Evolutionary conservation across 225 moss, liverwort and hornwort species (phyloP), one percentile per base, ranked within the genome.

Genomic region (Takakia lepidozioides): DNA sequence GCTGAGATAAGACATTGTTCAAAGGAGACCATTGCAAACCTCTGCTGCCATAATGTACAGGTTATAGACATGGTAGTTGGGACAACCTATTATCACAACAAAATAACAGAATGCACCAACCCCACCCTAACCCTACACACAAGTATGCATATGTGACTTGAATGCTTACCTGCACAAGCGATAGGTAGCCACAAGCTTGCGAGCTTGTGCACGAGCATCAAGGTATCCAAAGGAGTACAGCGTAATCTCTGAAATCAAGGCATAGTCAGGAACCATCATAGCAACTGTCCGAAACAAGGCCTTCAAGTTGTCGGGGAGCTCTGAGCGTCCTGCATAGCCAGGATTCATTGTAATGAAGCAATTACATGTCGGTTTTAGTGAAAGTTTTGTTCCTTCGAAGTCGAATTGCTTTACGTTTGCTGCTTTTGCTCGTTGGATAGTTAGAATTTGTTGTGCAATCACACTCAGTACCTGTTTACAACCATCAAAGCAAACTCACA

Each of bases 191-290:
- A 84, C 79, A 21, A 84, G 72, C 55, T 84, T 84, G 51, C 72
- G 60, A 51, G 72, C 84, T 16, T 79, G 75, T 35, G 79, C 69
- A 43, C 72, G 68, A 29, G 80, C 84, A 48, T 69, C 65, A 32
- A 75, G 79, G 59, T 84, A 84, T 14, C 79, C 84, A 55, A 65
- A 84, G 38, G 84, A 84, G 50, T 76, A 80, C 25, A 84, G 72
- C 15, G 84, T 84, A 39, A 84, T 84, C 37, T 80, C 84, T 34
- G 72, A 57, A 68, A 84, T 84, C 58, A 84, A 49, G 8, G 80
- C 80, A 61, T 84, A 84, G 50, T 84, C 79, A 36, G 84, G 84
- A 61, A 84, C 84, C 84, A 84, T 84, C 79, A 84, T 84, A 36
- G 79, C 84, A 25, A 83, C 78, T 38, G 68, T 78, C 10, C 74